Evolutionary conservation across 345 rosid species (phyloP).

Genomic region (Linum lewisii): DNA sequence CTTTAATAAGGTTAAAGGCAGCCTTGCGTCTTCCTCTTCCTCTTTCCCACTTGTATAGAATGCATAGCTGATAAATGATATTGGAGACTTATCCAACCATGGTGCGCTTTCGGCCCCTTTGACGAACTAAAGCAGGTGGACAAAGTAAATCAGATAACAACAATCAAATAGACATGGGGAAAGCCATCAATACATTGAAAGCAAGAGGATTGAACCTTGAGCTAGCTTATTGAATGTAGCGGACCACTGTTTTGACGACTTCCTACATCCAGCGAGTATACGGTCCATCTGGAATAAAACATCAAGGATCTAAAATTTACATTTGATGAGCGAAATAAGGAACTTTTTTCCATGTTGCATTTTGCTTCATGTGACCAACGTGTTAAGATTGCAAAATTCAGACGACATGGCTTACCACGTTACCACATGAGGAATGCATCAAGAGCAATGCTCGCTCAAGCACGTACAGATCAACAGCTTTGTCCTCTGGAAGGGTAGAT

Average conservation of each 20-base stretch:
- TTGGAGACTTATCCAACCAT: slow-evolving; percentile 62
- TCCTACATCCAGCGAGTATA: slow-evolving; percentile 65
- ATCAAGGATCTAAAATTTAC: too few species aligned
- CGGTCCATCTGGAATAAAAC: slow-evolving; percentile 52
- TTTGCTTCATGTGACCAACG: too few species aligned
- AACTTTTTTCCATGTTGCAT: too few species aligned
- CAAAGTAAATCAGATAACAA: slow-evolving; percentile 4
- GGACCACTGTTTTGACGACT: slow-evolving; percentile 96
- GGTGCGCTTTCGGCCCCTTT: slow-evolving; percentile 87
- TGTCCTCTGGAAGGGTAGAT: slow-evolving; percentile 88
- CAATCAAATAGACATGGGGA: slow-evolving; percentile 11
- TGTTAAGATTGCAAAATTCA: too few species aligned
- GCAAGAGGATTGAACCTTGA: slow-evolving; percentile 41
- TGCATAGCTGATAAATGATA: neutral
- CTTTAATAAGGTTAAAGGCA: neutral
- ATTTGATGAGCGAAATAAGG: too few species aligned
- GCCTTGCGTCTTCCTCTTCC: neutral
- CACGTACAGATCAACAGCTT: slow-evolving; percentile 89
- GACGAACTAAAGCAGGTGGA: slow-evolving; percentile 46
- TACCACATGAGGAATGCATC: slow-evolving; percentile 93
- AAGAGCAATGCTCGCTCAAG: slow-evolving; percentile 91
- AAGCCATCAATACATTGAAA: neutral
- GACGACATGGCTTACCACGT: slow-evolving; percentile 58
- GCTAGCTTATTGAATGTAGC: slow-evolving; percentile 90
- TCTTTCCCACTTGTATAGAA: neutral